These are phyloP conservation scores for Podospora bellae-mahoneyi DNA, from an alignment of 495 filamentous ascomycete genomes.

Conservation along the genomic window DNA sequence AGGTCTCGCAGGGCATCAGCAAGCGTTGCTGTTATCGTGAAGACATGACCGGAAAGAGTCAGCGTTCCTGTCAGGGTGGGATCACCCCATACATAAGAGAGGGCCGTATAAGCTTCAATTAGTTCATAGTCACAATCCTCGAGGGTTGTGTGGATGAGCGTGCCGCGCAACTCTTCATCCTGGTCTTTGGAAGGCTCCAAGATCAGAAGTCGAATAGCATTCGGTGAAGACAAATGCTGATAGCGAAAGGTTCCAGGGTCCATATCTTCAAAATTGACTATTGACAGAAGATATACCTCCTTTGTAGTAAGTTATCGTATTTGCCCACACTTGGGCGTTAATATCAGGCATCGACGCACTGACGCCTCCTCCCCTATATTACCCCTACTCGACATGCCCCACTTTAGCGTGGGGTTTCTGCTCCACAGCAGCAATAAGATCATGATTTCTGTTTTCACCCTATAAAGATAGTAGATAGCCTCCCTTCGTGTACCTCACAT, in stretches of 20 bases:
- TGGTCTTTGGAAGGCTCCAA: background rate
- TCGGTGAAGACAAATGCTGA: background rate
- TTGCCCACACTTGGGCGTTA: no score
- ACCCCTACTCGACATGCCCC: no score
- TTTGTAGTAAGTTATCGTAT: no score
- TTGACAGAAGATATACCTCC: no score
- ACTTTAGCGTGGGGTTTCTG: no score
- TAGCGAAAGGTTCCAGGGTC: background rate
- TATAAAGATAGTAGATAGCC: no score
- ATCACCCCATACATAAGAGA: slow-evolving; percentile 17
- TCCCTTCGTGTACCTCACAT: no score
- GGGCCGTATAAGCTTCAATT: slow-evolving; percentile 13
- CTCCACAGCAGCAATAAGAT: no score
- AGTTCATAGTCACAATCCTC: slow-evolving; percentile 10
- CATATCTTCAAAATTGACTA: background rate
- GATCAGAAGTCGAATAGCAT: background rate
- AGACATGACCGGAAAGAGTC: background rate
- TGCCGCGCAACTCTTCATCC: background rate
- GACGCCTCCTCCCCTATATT: no score
- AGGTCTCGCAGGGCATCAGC: slow-evolving; percentile 9
- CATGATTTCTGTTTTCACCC: no score
- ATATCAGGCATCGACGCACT: no score
- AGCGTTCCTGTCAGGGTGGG: slow-evolving; percentile 1
- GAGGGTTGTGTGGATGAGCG: slow-evolving; percentile 6
- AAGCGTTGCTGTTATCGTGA: slow-evolving; percentile 9